Evolutionary conservation across 805 yeast genomes (phyloP).

Genomic region (Candida suzukii): DNA sequence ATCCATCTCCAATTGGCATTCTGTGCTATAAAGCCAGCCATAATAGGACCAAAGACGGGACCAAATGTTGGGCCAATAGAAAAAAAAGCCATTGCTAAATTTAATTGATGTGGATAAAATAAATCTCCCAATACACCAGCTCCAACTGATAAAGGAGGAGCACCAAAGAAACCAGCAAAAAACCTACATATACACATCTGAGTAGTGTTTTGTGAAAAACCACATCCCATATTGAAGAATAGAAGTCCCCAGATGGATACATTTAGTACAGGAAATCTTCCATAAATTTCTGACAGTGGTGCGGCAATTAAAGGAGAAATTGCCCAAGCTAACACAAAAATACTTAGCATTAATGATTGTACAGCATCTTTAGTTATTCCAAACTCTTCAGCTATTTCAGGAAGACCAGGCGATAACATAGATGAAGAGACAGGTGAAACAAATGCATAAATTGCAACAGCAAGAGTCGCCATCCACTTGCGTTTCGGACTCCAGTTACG

Average conservation of each 20-base stretch:
- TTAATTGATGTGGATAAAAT: slow-evolving; percentile 43
- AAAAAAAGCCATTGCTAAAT: slow-evolving; percentile 49
- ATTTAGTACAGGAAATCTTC: slow-evolving; percentile 50
- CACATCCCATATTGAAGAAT: slow-evolving; percentile 52
- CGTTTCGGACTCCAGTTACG: slow-evolving; percentile 45
- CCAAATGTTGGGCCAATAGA: slow-evolving; percentile 47
- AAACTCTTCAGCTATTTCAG: slow-evolving; percentile 37
- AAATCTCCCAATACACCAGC: slow-evolving; percentile 64
- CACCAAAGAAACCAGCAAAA: slow-evolving; percentile 58
- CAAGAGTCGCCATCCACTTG: slow-evolving; percentile 36
- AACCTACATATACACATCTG: slow-evolving; percentile 55
- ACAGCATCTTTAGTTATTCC: slow-evolving; percentile 35
- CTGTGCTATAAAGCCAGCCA: slow-evolving; percentile 35
- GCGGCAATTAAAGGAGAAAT: slow-evolving; percentile 58
- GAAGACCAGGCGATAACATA: slow-evolving; percentile 55
- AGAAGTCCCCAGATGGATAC: slow-evolving; percentile 41
- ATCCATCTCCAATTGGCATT: slow-evolving; percentile 36
- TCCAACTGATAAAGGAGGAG: slow-evolving; percentile 62
- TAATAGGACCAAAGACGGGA: slow-evolving; percentile 48
- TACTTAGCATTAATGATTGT: slow-evolving; percentile 48
- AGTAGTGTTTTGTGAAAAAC: slow-evolving; percentile 46
- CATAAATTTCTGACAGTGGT: slow-evolving; percentile 62
- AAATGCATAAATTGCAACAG: slow-evolving; percentile 49
- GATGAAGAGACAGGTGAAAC: slow-evolving; percentile 59
- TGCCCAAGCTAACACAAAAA: slow-evolving; percentile 65